Evolutionary conservation across 345 rosid species (phyloP), one percentile per base, ranked within the genome.

Genomic region (Turnera subulata): DNA sequence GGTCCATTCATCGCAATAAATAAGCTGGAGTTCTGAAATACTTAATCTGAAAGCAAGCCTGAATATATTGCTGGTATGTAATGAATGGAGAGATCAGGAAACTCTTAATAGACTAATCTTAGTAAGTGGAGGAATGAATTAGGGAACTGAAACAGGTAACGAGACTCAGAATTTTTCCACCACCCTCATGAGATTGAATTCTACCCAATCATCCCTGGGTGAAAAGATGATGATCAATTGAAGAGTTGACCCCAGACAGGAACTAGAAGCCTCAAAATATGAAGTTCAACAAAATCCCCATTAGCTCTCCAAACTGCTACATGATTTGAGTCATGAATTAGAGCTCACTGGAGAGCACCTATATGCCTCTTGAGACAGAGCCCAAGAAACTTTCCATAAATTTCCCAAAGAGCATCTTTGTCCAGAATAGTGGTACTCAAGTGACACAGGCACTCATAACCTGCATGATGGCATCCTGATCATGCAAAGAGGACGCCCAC

Each of bases 181-280:
- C n/a, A n/a, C n/a, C n/a, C n/a, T n/a, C n/a, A 5, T 37, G 2
- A 6, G 38, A 46, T 18, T 29, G 19, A 25, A 9, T 40, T 33
- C 20, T 24, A 49, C 45, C 46, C 46, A 22, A 37, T 49, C 46
- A 40, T 61, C 25, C 57, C 56, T 16, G 44, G 3, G 44, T 11
- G 42, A 44, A 23, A 37, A 55, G n/a, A 25, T 46, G 37, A 35
- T 19, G 37, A 52, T n/a, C 20, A 50, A 55, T 33, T n/a, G 47
- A 35, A 29, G 22, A 39, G 38, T 43, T 56, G 53, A 65, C 43
- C 20, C 48, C 35, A 46, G 7, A 68, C 63, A 44, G 63, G 58
- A 62, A 23, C 37, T n/a, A 46, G 56, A 44, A 63, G 65, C 50
- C 54, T 39, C 50, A 50, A 63, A 21, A 55, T 56, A 50, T 52